Percentiles rank a stretch among this genome's conserved stretches.
Conservation (phyloP, 495 filamentous ascomycete genomes). For the Antarctomyces pellizariae region DNA sequence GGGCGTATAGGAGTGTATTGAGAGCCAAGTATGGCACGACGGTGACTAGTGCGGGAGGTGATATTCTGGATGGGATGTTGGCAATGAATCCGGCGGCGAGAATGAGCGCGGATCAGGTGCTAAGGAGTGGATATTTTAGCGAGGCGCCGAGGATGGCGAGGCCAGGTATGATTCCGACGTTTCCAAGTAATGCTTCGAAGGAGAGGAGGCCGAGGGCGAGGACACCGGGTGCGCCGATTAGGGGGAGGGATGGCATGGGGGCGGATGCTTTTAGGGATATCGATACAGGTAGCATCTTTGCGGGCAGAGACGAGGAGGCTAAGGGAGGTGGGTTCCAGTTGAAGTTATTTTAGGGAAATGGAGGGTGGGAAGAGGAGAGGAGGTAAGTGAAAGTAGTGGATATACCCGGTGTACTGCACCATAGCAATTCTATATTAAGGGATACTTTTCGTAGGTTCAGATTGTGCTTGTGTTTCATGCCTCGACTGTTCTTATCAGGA, state of each 20-base stretch:
- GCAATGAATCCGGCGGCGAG: constrained; percentile 50
- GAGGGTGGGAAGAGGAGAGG: too few species aligned
- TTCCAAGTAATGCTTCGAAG: constrained; percentile 83
- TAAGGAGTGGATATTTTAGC: constrained; percentile 62
- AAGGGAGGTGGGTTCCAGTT: constrained; percentile 63
- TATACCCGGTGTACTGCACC: too few species aligned
- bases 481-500: too few species aligned
- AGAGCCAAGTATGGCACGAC: constrained; percentile 63
- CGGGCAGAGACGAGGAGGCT: constrained; percentile 46
- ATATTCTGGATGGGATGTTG: constrained; percentile 44
- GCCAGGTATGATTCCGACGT: constrained; percentile 72
- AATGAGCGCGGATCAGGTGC: constrained; percentile 41
- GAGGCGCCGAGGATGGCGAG: constrained; percentile 79
- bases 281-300: constrained; percentile 63
- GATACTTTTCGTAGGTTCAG: too few species aligned
- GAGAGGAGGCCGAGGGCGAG: constrained; percentile 51
- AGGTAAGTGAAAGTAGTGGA: too few species aligned
- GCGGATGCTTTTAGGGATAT: constrained; percentile 40
- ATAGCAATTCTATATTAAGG: too few species aligned
- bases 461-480: too few species aligned
- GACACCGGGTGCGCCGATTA: constrained; percentile 69
- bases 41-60: constrained; percentile 49
- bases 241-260: too few species aligned
- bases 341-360: constrained; percentile 30
- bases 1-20: constrained; percentile 21